Conservation (phyloP, 495 filamentous ascomycete genomes). For the Penicillium flavigenum region DNA sequence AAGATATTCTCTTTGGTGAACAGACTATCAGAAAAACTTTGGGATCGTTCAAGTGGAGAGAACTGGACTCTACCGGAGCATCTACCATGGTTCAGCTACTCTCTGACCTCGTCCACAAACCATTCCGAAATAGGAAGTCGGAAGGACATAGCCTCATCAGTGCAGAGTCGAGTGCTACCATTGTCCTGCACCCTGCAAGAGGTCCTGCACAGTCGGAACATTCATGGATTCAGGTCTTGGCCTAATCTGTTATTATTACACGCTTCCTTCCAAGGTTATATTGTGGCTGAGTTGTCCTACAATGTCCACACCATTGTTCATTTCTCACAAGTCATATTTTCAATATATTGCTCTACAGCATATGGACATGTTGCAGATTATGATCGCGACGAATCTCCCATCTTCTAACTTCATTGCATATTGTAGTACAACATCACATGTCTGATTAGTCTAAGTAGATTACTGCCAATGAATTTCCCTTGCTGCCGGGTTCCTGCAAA, state of each 20-base stretch:
- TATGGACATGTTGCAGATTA: background rate
- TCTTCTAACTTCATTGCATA: background rate
- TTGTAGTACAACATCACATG: background rate
- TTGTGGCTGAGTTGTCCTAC: conserved; percentile 9
- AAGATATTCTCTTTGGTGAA: background rate
- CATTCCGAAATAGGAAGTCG: background rate
- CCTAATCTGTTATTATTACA: background rate
- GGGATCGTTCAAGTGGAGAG: background rate
- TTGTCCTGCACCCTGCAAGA: conserved; percentile 30
- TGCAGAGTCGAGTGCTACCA: conserved; percentile 1
- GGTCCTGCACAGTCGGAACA: conserved; percentile 24
- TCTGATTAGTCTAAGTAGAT: background rate
- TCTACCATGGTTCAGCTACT: conserved; percentile 9
- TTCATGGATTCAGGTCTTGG: conserved; percentile 14
- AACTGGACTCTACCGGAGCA: background rate
- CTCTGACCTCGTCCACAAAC: background rate
- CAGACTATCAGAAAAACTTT: no score
- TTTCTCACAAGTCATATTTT: background rate
- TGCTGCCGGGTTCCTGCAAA: background rate
- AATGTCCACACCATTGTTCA: background rate
- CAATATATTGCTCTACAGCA: conserved; percentile 2
- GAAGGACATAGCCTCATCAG: background rate
- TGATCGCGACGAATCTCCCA: conserved; percentile 1
- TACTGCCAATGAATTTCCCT: background rate
- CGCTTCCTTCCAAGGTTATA: background rate